A percentile compares a stretch with the other conserved stretches of the same genome.
Evolutionary conservation across 176 grass and related monocot species (phyloP).

Genomic region (Oryza australiensis): DNA sequence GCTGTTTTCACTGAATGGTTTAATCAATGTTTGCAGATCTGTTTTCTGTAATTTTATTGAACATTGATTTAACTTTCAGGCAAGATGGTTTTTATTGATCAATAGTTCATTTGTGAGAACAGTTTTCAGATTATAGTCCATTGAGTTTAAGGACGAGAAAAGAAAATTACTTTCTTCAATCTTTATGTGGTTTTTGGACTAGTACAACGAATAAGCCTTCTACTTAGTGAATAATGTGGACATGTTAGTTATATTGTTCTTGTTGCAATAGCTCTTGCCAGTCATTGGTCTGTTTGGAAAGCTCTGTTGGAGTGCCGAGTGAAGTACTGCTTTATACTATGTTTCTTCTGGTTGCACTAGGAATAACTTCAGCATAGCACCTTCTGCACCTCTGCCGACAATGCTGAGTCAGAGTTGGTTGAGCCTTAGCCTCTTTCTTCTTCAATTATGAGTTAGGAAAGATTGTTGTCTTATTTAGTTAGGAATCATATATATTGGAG

Average conservation of each 20-base stretch:
- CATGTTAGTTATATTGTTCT: background rate
- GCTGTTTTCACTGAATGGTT: background rate
- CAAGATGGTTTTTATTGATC: background rate
- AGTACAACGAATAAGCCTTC: background rate
- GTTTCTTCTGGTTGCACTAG: background rate
- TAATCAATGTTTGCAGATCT: constrained; percentile 9
- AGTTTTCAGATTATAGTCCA: background rate
- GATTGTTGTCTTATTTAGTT: background rate
- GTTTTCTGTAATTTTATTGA: background rate
- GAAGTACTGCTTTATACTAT: background rate
- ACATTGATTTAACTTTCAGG: background rate
- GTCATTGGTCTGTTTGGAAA: background rate
- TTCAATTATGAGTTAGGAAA: background rate
- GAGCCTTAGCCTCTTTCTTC: background rate
- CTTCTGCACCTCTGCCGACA: background rate
- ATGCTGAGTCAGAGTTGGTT: background rate
- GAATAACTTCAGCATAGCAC: background rate
- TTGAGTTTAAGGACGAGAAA: background rate
- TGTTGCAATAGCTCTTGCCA: background rate
- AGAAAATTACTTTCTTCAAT: background rate
- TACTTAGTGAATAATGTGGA: background rate
- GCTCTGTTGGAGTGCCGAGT: background rate
- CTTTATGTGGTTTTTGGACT: background rate
- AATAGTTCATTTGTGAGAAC: background rate
- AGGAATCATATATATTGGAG: background rate